Evolutionary conservation across 352 stramenopile genomes (phyloP).

Genomic region (Elongisporangium prolatum): DNA sequence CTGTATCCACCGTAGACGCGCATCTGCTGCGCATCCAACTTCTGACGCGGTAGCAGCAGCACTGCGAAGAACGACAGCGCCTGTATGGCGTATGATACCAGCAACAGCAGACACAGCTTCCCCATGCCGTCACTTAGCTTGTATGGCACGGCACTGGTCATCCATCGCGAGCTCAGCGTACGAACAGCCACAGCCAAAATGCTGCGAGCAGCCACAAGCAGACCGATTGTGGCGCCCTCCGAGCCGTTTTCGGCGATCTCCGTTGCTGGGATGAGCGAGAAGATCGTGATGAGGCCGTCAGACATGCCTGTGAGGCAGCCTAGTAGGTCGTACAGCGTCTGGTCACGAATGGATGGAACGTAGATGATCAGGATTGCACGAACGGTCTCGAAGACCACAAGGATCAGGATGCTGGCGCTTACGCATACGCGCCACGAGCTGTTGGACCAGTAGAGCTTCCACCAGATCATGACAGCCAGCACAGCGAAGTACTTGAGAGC

Average conservation of each 20-base stretch:
- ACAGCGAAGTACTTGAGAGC: constrained; percentile 49
- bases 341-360: constrained; percentile 26
- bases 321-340: constrained; percentile 51
- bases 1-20: constrained; percentile 63
- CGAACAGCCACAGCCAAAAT: constrained; percentile 49
- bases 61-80: constrained; percentile 44
- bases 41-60: constrained; percentile 49
- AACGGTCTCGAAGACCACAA: constrained; percentile 42
- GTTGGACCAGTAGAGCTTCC: constrained; percentile 45
- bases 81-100: constrained; percentile 58
- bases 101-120: constrained; percentile 27
- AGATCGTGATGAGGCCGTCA: constrained; percentile 66
- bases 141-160: constrained; percentile 25
- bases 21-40: constrained; percentile 59
- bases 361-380: constrained; percentile 60
- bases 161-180: constrained; percentile 50
- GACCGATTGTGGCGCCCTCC: constrained; percentile 59
- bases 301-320: constrained; percentile 46
- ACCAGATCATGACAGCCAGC: constrained; percentile 52
- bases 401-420: constrained; percentile 31
- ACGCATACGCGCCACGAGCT: constrained; percentile 33
- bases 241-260: constrained; percentile 72
- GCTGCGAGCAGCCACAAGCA: constrained; percentile 57
- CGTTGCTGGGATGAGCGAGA: constrained; percentile 55
- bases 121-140: constrained; percentile 17